phyloP scores from a whole-genome alignment of 2,329 filamentous ascomycete species.

The Botrytis deweyae region DNA sequence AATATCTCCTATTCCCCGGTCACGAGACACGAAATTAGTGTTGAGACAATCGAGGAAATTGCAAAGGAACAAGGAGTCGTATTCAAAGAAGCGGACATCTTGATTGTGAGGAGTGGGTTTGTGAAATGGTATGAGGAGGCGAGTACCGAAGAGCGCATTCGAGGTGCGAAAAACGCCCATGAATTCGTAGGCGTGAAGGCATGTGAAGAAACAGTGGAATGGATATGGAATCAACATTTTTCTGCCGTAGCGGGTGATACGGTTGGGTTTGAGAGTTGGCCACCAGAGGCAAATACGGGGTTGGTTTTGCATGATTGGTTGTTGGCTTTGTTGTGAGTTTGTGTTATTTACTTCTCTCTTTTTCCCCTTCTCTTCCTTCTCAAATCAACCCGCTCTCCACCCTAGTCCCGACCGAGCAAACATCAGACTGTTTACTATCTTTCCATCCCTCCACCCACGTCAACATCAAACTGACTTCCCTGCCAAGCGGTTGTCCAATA shows the following conservation, averaged over 20 bases:
- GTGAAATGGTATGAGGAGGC: conserved; percentile 41
- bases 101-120: conserved; percentile 50
- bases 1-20: conserved; percentile 42
- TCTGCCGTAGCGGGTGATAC: conserved; percentile 36
- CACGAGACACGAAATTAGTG: conserved; percentile 39
- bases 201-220: conserved; percentile 30
- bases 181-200: conserved; percentile 29
- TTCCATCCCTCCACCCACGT: not conserved
- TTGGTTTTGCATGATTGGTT: conserved; percentile 34
- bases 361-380: no score
- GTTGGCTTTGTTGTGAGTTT: conserved; percentile 27
- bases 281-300: conserved; percentile 28
- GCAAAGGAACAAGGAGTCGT: conserved; percentile 47
- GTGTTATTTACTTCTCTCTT: not conserved
- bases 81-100: conserved; percentile 49
- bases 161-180: conserved; percentile 19
- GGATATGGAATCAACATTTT: conserved; percentile 37
- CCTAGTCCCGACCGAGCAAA: no score
- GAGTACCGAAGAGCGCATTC: conserved; percentile 22
- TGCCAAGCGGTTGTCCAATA: conserved; percentile 29
- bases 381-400: no score
- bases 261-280: conserved; percentile 35
- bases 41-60: conserved; percentile 45
- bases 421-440: not conserved
- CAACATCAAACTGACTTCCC: conserved; percentile 27